A percentile compares a stretch with the other conserved stretches of the same genome.
Evolutionary conservation across 2,329 filamentous ascomycete genomes (phyloP).

Genomic region (Epichloe gansuensis): DNA sequence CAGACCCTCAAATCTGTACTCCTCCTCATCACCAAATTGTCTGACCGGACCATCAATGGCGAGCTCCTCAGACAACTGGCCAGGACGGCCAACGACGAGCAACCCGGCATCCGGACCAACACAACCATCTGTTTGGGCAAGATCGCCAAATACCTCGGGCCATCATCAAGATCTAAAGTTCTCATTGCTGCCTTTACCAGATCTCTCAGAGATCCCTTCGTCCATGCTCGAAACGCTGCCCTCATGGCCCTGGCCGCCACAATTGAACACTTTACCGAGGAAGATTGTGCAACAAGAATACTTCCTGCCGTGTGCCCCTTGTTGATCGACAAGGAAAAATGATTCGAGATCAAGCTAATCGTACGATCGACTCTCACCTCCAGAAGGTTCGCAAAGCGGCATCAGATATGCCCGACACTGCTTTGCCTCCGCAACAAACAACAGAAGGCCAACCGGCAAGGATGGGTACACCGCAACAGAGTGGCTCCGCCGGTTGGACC

Average conservation of each 20-base stretch:
- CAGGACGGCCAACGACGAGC: slow-evolving; percentile 94
- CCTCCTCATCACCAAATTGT: slow-evolving; percentile 75
- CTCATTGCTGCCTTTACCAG: slow-evolving; percentile 85
- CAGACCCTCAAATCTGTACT: slow-evolving; percentile 93
- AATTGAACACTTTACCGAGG: slow-evolving; percentile 72
- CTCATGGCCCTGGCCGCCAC: slow-evolving; percentile 80
- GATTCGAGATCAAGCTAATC: slow-evolving; percentile 81
- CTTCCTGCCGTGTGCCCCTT: slow-evolving; percentile 74
- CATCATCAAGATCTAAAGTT: slow-evolving; percentile 72
- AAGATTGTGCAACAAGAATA: slow-evolving; percentile 76
- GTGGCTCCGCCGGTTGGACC: slow-evolving; percentile 53
- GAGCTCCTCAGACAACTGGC: slow-evolving; percentile 83
- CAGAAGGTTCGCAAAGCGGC: slow-evolving; percentile 71
- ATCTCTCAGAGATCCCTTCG: slow-evolving; percentile 82
- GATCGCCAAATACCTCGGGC: slow-evolving; percentile 79
- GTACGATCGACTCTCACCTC: slow-evolving; percentile 78
- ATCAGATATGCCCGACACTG: slow-evolving; percentile 66
- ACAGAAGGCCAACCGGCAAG: slow-evolving; percentile 47
- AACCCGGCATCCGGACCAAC: slow-evolving; percentile 93
- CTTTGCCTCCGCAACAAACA: slow-evolving; percentile 52
- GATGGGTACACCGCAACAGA: slow-evolving; percentile 67
- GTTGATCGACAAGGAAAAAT: slow-evolving; percentile 88
- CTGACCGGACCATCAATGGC: slow-evolving; percentile 85
- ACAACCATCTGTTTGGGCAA: slow-evolving; percentile 96
- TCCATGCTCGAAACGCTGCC: slow-evolving; percentile 84